phyloP scores from a whole-genome alignment of 495 filamentous ascomycete genomes.

The Podospora conica region DNA sequence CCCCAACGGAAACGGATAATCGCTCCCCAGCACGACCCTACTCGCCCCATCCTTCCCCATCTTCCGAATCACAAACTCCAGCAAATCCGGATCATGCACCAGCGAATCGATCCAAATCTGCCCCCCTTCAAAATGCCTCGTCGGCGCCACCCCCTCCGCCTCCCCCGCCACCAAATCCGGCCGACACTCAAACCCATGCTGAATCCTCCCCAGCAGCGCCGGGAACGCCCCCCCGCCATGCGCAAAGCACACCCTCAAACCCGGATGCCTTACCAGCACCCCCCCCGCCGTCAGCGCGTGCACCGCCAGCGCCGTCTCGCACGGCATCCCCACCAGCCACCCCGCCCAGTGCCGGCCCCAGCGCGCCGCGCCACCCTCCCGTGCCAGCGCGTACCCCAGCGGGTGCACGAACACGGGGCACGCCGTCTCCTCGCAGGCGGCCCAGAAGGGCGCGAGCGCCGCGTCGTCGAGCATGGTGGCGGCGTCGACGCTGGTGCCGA shows the following conservation, averaged over 20 bases:
- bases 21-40: constrained; percentile 23
- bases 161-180: constrained; percentile 24
- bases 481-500: constrained; percentile 19
- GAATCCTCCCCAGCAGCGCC: constrained; percentile 24
- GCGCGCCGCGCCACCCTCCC: constrained; percentile 15
- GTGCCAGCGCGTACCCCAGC: constrained; percentile 22
- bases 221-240: constrained; percentile 27
- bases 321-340: constrained; percentile 28
- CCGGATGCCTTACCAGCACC: constrained; percentile 19
- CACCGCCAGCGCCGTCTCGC: constrained; percentile 26
- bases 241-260: constrained; percentile 24
- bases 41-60: constrained; percentile 18
- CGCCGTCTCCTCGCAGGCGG: constrained; percentile 17
- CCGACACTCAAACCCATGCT: constrained; percentile 25
- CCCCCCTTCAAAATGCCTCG: constrained; percentile 16
- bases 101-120: constrained; percentile 28
- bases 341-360: constrained; percentile 22
- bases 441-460: constrained; percentile 20
- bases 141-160: constrained; percentile 19
- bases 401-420: constrained; percentile 25
- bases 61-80: constrained; percentile 23
- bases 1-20: constrained; percentile 27
- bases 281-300: constrained; percentile 20
- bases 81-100: constrained; percentile 23
- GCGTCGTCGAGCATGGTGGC: constrained; percentile 18